Base-by-base conservation (phyloP, 495 filamentous ascomycete genomes). In the Trichoderma reesei region DNA sequence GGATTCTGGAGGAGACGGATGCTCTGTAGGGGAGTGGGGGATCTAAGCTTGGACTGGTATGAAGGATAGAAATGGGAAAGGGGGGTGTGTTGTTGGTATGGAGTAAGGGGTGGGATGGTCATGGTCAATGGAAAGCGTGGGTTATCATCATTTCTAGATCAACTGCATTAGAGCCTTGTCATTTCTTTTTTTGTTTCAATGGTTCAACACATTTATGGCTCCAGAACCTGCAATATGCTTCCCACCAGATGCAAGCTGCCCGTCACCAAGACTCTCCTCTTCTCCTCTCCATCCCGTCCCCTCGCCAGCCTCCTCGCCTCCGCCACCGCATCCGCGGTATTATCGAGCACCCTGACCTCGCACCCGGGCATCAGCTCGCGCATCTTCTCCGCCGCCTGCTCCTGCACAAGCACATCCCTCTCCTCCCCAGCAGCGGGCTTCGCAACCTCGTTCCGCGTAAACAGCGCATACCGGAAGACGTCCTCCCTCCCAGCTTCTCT, bases 161-260 rank as follows among this genome's bases (percentile, higher is more conserved):
- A 26, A 26, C 26, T 46, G 26, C 42, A 61, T 62, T 61, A 18
- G n/a, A 18, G 44, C 10, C 5, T 44, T 44, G 4, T 44, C 41
- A 1, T 44, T 11, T 42, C 41, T 6, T 38, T 63, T 63, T 1
- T 26, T 26, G 26, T 26, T 26, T 26, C 26, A 26, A 26, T 26
- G 26, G 26, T 26, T 26, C 26, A 26, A 26, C 26, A 26, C 26
- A 26, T 26, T 26, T 39, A 74, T 41, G 72, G 68, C 70, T 91
- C 90, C 61, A 98, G 76, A 5, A 88, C 85, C 72, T 89, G 88
- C 37, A 97, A 74, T 65, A 91, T 78, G 0, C 89, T 88, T 4
- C 93, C 92, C 1, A 96, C 90, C 9, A 98, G 80, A 77, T 96
- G 90, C 65, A 96, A 80, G 72, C 91, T 96, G 6, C 93, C 93